A percentile compares a stretch with the other conserved stretches of the same genome.
Conservation (phyloP, 371 early-diverging fungal genomes). For the Paraphysoderma sedebokerense region DNA sequence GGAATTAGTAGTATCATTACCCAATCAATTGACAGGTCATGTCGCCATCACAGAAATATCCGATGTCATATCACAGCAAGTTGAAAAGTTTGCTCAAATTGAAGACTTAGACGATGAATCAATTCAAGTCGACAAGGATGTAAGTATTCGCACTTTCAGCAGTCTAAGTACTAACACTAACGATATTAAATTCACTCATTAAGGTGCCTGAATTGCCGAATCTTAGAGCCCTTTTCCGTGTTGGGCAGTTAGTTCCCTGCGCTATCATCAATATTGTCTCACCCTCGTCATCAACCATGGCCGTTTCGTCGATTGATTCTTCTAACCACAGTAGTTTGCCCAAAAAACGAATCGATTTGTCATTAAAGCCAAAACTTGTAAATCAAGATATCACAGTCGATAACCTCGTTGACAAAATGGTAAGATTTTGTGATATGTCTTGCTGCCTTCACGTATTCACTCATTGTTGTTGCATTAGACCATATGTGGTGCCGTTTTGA, state of each 20-base stretch:
- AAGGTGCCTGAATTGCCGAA: constrained; percentile 26
- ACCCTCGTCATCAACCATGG: too few relatives aligned
- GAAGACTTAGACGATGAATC: constrained; percentile 22
- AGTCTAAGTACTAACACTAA: not conserved
- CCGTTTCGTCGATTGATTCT: constrained; percentile 12
- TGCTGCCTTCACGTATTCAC: not conserved
- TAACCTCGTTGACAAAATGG: constrained; percentile 39
- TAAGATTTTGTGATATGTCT: constrained; percentile 12
- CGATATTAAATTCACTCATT: not conserved
- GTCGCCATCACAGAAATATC: constrained; percentile 67
- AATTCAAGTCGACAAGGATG: constrained; percentile 10
- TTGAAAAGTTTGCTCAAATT: constrained; percentile 34
- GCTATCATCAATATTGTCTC: constrained; percentile 29
- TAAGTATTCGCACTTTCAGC: not conserved
- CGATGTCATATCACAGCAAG: constrained; percentile 30
- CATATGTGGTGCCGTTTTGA: constrained; percentile 38
- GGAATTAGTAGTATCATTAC: constrained; percentile 39
- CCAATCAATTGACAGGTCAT: constrained; percentile 54
- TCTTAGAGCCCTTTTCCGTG: constrained; percentile 30
- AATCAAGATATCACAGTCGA: constrained; percentile 32
- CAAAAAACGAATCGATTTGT: constrained; percentile 39
- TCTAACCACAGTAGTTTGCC: constrained; percentile 15
- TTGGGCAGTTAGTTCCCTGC: constrained; percentile 63
- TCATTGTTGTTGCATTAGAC: constrained; percentile 14
- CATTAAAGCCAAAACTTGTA: constrained; percentile 44